Evolutionary conservation across 139 green algal species (phyloP).

Genomic region (Closterium sp.): DNA sequence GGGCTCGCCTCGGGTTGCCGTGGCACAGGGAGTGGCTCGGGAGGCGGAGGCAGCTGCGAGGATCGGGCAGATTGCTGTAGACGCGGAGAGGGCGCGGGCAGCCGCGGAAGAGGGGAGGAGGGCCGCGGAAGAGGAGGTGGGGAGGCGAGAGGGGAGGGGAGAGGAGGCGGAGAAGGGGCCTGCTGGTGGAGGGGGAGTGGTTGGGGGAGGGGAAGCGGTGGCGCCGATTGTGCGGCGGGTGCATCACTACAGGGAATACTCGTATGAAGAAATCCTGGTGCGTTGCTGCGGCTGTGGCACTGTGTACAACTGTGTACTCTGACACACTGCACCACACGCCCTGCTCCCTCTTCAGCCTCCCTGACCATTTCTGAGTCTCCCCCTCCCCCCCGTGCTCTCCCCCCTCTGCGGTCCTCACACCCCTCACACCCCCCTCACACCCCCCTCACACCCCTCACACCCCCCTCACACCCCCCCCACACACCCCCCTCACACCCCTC

Average conservation of each 20-base stretch:
- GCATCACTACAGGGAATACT: constrained; percentile 26
- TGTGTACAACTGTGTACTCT: too few relatives aligned
- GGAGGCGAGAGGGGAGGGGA: not conserved
- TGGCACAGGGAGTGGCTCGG: not conserved
- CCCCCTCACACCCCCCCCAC: too few relatives aligned
- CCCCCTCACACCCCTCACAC: too few relatives aligned
- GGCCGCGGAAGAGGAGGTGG: constrained; percentile 1
- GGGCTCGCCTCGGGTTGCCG: too few relatives aligned
- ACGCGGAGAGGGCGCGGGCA: constrained; percentile 9
- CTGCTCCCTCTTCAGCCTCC: not conserved
- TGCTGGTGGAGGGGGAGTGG: not conserved
- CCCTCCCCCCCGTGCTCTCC: too few relatives aligned
- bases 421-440: too few relatives aligned
- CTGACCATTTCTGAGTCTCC: too few relatives aligned
- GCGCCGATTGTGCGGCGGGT: not conserved
- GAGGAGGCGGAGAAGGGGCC: not conserved
- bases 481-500: too few relatives aligned
- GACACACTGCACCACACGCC: too few relatives aligned
- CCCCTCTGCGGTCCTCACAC: too few relatives aligned
- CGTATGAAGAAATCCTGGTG: constrained; percentile 27
- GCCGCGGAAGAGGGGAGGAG: constrained; percentile 21
- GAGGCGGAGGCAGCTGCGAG: not conserved
- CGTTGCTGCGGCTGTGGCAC: too few relatives aligned
- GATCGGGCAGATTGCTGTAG: constrained; percentile 17
- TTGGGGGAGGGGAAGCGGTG: not conserved